These are phyloP conservation scores for Fimicolochytrium jonesii DNA, from an alignment of 192 early-diverging fungal species.

Conservation along the genomic window DNA sequence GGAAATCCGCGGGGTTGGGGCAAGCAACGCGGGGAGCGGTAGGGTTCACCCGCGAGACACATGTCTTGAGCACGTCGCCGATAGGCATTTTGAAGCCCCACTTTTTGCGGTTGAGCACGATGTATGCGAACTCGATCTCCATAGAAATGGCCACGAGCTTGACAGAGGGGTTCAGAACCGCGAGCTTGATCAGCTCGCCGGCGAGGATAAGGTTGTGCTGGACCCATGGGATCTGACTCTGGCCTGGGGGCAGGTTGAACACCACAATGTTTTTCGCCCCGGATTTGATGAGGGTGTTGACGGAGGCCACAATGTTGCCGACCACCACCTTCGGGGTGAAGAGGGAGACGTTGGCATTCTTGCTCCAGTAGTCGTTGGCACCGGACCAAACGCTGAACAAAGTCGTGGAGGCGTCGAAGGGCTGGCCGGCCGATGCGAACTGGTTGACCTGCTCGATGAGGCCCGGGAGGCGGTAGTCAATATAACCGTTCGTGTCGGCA, in stretches of 20 bases:
- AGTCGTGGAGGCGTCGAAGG: not conserved
- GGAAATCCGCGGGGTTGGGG: not conserved
- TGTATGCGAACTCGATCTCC: conserved; percentile 1
- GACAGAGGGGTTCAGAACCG: not conserved
- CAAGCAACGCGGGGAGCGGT: not conserved
- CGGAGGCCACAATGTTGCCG: not conserved
- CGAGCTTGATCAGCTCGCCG: not conserved
- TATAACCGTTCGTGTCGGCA: not conserved
- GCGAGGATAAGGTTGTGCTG: not conserved
- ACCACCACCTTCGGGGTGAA: not conserved
- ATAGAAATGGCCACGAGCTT: conserved; percentile 1
- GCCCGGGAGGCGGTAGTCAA: not conserved
- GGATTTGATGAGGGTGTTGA: not conserved
- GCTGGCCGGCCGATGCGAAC: not conserved
- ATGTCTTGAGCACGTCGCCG: not conserved
- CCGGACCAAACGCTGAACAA: not conserved
- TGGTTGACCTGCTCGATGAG: not conserved
- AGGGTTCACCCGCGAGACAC: not conserved
- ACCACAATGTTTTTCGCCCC: conserved; percentile 1
- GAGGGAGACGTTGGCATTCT: not conserved
- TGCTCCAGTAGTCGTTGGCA: not conserved
- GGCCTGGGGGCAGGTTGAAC: not conserved
- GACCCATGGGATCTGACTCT: not conserved
- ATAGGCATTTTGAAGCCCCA: not conserved
- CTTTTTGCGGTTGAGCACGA: not conserved